Conservation (phyloP, 2,329 filamentous ascomycete genomes). For the Uncinocarpus reesii region DNA sequence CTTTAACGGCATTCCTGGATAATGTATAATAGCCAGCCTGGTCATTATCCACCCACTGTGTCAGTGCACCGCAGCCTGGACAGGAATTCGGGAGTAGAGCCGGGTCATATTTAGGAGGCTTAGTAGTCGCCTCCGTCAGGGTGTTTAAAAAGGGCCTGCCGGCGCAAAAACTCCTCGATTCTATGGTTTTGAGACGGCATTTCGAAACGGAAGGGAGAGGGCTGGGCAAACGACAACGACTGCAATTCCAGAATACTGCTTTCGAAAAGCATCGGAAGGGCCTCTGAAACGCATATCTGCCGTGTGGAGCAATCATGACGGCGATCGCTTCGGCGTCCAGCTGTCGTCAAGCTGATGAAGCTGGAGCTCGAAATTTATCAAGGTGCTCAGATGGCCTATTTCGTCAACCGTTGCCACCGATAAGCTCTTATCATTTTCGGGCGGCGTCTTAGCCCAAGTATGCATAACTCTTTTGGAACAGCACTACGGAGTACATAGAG, state of each 20-base stretch:
- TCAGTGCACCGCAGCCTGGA: constrained; percentile 53
- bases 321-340: neutral
- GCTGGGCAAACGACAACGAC: neutral
- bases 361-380: neutral
- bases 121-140: neutral
- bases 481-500: too few species aligned
- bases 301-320: constrained; percentile 5
- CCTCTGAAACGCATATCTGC: neutral
- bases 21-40: constrained; percentile 50
- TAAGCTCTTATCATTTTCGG: neutral
- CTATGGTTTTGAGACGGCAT: neutral
- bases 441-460: neutral
- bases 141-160: neutral
- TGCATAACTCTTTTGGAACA: too few species aligned
- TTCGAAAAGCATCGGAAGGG: neutral
- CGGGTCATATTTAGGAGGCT: neutral
- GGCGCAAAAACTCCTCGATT: neutral
- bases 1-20: constrained; percentile 40
- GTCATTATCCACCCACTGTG: constrained; percentile 45
- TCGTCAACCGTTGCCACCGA: neutral
- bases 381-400: neutral
- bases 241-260: neutral
- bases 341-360: neutral
- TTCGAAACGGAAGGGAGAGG: neutral
- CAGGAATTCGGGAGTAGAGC: constrained; percentile 42